Conservation (phyloP, 2,329 filamentous ascomycete species). For the Thielaviopsis musarum region DNA sequence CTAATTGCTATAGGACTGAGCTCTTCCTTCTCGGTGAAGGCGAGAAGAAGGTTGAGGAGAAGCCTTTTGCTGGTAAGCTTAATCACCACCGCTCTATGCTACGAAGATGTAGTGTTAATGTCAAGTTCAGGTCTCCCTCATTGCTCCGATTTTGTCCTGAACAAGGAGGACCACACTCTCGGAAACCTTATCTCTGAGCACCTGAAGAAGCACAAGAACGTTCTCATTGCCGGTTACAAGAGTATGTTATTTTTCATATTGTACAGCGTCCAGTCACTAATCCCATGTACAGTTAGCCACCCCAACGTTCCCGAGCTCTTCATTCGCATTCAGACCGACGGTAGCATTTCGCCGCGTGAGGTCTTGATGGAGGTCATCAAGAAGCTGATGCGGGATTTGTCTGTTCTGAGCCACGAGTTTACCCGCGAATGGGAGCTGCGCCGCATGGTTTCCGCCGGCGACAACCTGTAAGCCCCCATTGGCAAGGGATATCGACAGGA, state of each 20-base stretch:
- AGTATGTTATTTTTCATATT: constrained; percentile 27
- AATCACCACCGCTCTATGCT: background rate
- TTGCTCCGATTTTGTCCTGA: constrained; percentile 85
- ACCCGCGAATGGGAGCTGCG: constrained; percentile 82
- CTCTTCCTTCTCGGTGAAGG: constrained; percentile 74
- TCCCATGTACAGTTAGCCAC: constrained; percentile 29
- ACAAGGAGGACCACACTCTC: constrained; percentile 93
- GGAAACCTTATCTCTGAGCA: constrained; percentile 78
- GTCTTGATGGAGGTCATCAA: constrained; percentile 67
- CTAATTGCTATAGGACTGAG: constrained; percentile 52
- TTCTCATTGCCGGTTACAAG: constrained; percentile 87
- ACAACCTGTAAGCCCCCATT: constrained; percentile 19
- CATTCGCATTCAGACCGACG: constrained; percentile 83
- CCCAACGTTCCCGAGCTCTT: constrained; percentile 44
- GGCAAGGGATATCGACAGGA: background rate
- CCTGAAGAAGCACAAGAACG: constrained; percentile 67
- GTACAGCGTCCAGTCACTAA: constrained; percentile 3
- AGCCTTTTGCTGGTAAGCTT: constrained; percentile 63
- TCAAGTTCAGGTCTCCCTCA: constrained; percentile 65
- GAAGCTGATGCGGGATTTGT: constrained; percentile 66
- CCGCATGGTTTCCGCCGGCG: constrained; percentile 59
- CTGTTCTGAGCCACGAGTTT: constrained; percentile 69
- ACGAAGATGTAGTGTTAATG: background rate
- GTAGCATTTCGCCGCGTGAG: constrained; percentile 72
- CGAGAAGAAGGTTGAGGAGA: constrained; percentile 86